Conservation (phyloP, 352 stramenopile species). For the Aphanomyces astaci region DNA sequence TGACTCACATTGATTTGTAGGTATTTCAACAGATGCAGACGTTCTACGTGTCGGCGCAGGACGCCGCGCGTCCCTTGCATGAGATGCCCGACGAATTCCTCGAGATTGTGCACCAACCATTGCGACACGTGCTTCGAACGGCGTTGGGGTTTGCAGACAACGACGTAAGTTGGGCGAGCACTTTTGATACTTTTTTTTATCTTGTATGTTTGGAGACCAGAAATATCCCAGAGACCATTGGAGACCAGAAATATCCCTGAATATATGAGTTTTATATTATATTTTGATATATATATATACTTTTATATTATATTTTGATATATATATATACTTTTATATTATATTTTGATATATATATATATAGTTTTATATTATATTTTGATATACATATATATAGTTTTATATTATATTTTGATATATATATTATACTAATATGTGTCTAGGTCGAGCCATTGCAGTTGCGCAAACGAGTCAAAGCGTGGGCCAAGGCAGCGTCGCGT, state of each 20-base stretch:
- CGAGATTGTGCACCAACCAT: neutral
- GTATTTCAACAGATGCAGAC: neutral
- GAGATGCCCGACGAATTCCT: neutral
- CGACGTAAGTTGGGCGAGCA: neutral
- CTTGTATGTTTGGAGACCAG: too few relatives aligned
- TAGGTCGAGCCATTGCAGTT: neutral
- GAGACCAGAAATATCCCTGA: neutral
- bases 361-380: too few relatives aligned
- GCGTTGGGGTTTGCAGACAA: neutral
- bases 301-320: too few relatives aligned
- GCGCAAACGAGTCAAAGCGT: neutral
- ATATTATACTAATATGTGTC: neutral
- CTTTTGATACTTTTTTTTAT: too few relatives aligned
- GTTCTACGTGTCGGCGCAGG: neutral
- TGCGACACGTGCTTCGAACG: neutral
- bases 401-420: neutral
- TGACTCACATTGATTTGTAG: neutral
- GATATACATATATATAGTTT: too few relatives aligned
- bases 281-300: too few relatives aligned
- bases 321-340: too few relatives aligned
- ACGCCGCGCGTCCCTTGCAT: neutral
- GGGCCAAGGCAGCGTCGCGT: neutral
- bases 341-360: too few relatives aligned
- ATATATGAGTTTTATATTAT: too few relatives aligned
- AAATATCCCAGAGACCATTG: too few relatives aligned